Conservation (phyloP, 176 grass and related monocot species). For the Microstegium vimineum region DNA sequence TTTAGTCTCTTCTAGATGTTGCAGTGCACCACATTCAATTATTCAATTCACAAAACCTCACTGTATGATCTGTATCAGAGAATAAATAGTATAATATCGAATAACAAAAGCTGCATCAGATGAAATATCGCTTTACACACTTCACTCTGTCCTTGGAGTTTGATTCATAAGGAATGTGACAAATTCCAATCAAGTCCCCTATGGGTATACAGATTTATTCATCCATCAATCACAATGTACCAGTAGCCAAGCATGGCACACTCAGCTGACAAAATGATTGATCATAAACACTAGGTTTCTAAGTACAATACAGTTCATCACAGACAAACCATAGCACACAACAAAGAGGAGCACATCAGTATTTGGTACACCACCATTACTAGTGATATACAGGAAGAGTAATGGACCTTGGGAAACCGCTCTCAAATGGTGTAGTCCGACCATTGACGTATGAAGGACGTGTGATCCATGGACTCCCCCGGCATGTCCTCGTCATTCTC, state of each 20-base stretch:
- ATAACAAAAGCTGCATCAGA: background rate
- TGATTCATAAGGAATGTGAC: background rate
- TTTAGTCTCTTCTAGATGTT: background rate
- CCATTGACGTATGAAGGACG: conserved; percentile 87
- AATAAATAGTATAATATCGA: background rate
- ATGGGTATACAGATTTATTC: conserved; percentile 9
- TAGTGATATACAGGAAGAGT: conserved; percentile 20
- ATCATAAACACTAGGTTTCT: background rate
- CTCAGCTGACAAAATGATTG: conserved; percentile 14
- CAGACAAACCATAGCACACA: conserved; percentile 7
- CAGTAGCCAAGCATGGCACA: background rate
- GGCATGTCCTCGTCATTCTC: conserved; percentile 65
- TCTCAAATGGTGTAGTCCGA: conserved; percentile 78
- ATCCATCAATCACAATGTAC: background rate
- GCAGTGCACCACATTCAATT: background rate
- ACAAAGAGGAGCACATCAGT: background rate
- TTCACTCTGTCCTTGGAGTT: background rate
- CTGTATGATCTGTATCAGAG: background rate
- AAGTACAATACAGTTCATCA: conserved; percentile 1
- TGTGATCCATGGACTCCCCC: conserved; percentile 96
- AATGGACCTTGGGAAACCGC: conserved; percentile 22
- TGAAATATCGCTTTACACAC: no score
- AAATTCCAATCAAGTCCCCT: background rate
- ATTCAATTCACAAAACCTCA: background rate
- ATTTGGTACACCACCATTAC: conserved; percentile 6